These are phyloP conservation scores for Volutella citrinella DNA, from an alignment of 2,329 filamentous ascomycete genomes.

Conservation along the genomic window DNA sequence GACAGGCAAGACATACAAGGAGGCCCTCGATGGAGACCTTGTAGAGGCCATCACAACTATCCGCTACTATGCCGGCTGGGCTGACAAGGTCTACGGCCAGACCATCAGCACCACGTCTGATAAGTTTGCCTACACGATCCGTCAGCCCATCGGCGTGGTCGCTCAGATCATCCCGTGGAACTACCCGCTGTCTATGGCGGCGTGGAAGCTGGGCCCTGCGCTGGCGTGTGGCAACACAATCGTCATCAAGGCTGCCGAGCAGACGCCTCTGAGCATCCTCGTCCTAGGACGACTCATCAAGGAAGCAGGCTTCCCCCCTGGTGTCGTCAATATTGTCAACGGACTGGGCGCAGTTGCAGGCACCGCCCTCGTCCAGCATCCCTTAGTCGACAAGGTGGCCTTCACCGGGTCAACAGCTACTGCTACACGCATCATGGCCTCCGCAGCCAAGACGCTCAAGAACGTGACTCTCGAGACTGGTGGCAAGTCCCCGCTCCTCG, in stretches of 20 bases:
- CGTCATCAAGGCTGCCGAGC: slow-evolving; percentile 64
- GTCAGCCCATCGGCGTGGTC: slow-evolving; percentile 75
- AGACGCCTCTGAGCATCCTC: slow-evolving; percentile 63
- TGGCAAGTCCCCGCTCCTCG: slow-evolving; percentile 62
- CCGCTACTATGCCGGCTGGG: slow-evolving; percentile 75
- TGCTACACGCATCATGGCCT: slow-evolving; percentile 73
- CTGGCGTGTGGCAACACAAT: slow-evolving; percentile 63
- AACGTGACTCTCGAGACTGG: slow-evolving; percentile 67
- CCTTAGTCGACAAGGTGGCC: slow-evolving; percentile 71
- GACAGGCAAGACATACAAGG: slow-evolving; percentile 55
- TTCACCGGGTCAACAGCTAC: slow-evolving; percentile 76
- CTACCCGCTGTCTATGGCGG: slow-evolving; percentile 48
- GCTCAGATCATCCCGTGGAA: slow-evolving; percentile 74
- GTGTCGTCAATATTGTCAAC: slow-evolving; percentile 74
- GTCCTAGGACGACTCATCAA: slow-evolving; percentile 65
- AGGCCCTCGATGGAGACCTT: slow-evolving; percentile 65
- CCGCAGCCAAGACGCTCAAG: slow-evolving; percentile 63
- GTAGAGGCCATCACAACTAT: slow-evolving; percentile 43
- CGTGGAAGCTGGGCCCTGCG: slow-evolving; percentile 74
- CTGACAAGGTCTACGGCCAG: slow-evolving; percentile 75
- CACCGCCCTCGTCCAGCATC: slow-evolving; percentile 64
- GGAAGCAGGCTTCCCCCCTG: slow-evolving; percentile 73
- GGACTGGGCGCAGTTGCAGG: slow-evolving; percentile 68
- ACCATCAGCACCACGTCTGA: slow-evolving; percentile 66
- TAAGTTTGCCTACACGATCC: slow-evolving; percentile 74